These are phyloP conservation scores for Opeltia flavorubescens DNA, from an alignment of 495 filamentous ascomycete species.

Conservation along the genomic window DNA sequence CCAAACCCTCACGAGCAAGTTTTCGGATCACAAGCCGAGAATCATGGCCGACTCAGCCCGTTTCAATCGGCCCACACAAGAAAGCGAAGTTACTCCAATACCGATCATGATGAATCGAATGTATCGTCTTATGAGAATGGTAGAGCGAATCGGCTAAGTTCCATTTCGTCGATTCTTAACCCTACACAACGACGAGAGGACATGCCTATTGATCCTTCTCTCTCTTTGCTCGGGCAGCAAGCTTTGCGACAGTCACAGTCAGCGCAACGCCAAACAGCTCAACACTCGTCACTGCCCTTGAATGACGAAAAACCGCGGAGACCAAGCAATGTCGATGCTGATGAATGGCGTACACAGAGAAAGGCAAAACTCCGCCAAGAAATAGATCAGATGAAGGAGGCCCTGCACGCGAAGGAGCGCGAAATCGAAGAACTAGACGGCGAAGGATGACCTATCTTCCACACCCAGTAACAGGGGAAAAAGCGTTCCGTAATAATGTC, in stretches of 20 bases:
- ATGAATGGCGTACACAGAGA: slow-evolving; percentile 34
- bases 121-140: slow-evolving; percentile 24
- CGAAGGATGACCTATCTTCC: slow-evolving; percentile 14
- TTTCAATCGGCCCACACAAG: slow-evolving; percentile 23
- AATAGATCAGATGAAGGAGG: slow-evolving; percentile 60
- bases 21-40: slow-evolving; percentile 16
- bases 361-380: slow-evolving; percentile 56
- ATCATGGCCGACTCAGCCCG: slow-evolving; percentile 24
- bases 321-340: slow-evolving; percentile 33
- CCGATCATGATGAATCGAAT: slow-evolving; percentile 26
- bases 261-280: slow-evolving; percentile 16
- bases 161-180: slow-evolving; percentile 72
- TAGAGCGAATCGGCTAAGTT: slow-evolving; percentile 48
- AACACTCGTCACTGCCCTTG: slow-evolving; percentile 14
- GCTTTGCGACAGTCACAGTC: slow-evolving; percentile 21
- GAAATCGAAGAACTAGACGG: slow-evolving; percentile 54
- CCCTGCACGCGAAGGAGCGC: slow-evolving; percentile 61
- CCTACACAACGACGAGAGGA: slow-evolving; percentile 31
- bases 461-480: no score
- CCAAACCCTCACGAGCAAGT: slow-evolving; percentile 28
- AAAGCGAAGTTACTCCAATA: slow-evolving; percentile 28
- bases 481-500: no score
- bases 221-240: slow-evolving; percentile 22
- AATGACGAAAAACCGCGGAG: slow-evolving; percentile 21
- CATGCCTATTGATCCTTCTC: slow-evolving; percentile 34